Percentiles rank a stretch among this genome's conserved stretches.
Conservation (phyloP, 371 early-diverging fungal genomes). For the Rhizomucor pusillus region DNA sequence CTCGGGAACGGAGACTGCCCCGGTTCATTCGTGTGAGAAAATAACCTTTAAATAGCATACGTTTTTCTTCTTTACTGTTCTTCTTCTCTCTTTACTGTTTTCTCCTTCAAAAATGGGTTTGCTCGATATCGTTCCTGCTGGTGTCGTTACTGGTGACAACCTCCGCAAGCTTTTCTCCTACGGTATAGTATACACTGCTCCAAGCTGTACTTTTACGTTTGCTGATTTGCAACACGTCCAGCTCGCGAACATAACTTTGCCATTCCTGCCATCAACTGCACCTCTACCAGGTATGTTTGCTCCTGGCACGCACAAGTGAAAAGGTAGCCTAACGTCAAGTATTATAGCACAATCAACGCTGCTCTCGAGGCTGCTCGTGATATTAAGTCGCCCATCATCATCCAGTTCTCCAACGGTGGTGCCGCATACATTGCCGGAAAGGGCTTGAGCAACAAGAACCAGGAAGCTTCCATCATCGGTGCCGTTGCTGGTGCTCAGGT, state of each 20-base stretch:
- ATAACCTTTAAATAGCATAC: neutral
- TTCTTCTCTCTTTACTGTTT: constrained; percentile 3
- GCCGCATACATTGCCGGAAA: constrained; percentile 89
- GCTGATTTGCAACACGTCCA: constrained; percentile 5
- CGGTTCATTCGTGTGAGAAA: neutral
- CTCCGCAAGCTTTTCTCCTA: constrained; percentile 83
- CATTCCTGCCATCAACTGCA: constrained; percentile 94
- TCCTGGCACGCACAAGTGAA: neutral
- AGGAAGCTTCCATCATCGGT: constrained; percentile 86
- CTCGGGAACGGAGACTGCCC: no score
- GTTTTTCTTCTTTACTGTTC: neutral
- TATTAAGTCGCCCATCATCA: constrained; percentile 85
- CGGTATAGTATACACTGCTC: constrained; percentile 23
- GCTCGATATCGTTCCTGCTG: constrained; percentile 81
- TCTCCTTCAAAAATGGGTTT: constrained; percentile 60
- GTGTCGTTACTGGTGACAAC: constrained; percentile 88
- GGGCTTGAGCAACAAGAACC: constrained; percentile 84
- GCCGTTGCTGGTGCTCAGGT: constrained; percentile 86
- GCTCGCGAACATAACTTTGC: constrained; percentile 83
- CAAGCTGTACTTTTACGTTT: neutral
- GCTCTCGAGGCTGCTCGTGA: constrained; percentile 91
- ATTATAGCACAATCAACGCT: constrained; percentile 78
- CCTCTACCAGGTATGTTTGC: constrained; percentile 65
- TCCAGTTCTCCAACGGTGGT: constrained; percentile 93
- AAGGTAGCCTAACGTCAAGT: neutral